Conservation (phyloP, 164 flowering plant genomes). For the Dillenia turbinata region DNA sequence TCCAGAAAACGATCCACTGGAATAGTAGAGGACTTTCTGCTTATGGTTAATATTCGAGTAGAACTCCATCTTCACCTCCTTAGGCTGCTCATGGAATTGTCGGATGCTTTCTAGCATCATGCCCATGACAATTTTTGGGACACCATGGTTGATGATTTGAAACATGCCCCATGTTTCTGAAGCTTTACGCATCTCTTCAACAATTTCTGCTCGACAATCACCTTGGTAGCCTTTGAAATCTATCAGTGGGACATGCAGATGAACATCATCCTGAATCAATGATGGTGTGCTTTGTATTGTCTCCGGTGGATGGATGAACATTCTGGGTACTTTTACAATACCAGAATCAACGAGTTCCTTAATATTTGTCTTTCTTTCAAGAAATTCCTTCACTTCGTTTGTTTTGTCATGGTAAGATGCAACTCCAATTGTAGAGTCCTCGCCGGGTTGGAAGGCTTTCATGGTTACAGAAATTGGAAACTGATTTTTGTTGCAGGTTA, state of each 20-base stretch:
- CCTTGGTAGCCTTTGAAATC: background rate
- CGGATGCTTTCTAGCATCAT: background rate
- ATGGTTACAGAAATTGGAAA: too few relatives aligned
- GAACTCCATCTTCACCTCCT: background rate
- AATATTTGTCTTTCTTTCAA: too few relatives aligned
- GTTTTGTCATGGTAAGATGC: too few relatives aligned
- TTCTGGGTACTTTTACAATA: too few relatives aligned
- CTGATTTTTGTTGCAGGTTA: too few relatives aligned
- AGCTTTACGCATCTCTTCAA: background rate
- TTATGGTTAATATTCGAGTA: background rate
- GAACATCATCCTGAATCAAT: too few relatives aligned
- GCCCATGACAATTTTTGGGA: background rate
- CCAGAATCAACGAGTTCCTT: too few relatives aligned
- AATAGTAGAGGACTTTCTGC: background rate
- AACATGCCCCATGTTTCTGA: background rate
- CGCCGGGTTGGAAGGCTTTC: too few relatives aligned
- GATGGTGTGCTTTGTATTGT: too few relatives aligned
- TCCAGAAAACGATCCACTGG: conserved; percentile 20
- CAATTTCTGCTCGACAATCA: background rate
- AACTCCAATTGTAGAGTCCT: too few relatives aligned
- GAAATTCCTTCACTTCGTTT: too few relatives aligned
- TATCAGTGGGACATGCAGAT: background rate
- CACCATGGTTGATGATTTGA: background rate
- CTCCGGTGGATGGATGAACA: too few relatives aligned
- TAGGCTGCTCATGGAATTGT: background rate